Base-by-base conservation (phyloP, 2,329 filamentous ascomycete genomes). In the Claviceps fusiformis region DNA sequence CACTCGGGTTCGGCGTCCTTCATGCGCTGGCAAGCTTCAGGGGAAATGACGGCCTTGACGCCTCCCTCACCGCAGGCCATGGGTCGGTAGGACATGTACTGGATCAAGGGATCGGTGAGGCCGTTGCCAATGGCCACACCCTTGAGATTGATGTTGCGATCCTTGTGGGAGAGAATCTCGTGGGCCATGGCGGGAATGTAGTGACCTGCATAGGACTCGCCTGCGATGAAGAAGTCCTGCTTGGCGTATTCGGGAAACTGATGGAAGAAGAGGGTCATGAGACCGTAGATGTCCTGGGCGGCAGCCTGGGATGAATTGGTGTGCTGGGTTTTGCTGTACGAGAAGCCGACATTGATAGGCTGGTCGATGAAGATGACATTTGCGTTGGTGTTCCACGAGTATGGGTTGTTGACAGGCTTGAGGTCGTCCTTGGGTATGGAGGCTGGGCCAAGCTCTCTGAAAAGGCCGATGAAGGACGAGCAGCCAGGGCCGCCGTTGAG, bases 31-130 rank as follows among this genome's bases (percentile, higher is more conserved):
- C 93, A 97, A 68, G 86, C 78, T 62, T 78, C 73, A 68, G 87
- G 79, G 63, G 82, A 81, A 52, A 97, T 79, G 41, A 97, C 91
- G 58, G 91, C 85, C 37, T 87, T 84, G 75, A 91, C 96, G 61
- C 92, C 92, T 71, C 93, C 92, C 52, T 95, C 84, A 66, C 93
- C 93, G 67, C 93, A 97, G 57, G 90, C 93, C 92, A 97, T 97
- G 64, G 92, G 92, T 64, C 86, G 86, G 80, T 96, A 97, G 77
- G 95, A 85, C 60, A 85, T 83, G 72, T 96, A 96, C 74, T 97
- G 93, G 49, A 89, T 95, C 62, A 86, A 79, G 56, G 87, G 87
- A 71, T 98, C 93, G 54, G 91, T 96, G 60, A 97, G 80, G 71
- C 93, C 93, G 70, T 98, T 97, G 55, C 93, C 93, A 65, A 98